Evolutionary conservation across 2,329 filamentous ascomycete species (phyloP).

Genomic region (Periconia digitata): DNA sequence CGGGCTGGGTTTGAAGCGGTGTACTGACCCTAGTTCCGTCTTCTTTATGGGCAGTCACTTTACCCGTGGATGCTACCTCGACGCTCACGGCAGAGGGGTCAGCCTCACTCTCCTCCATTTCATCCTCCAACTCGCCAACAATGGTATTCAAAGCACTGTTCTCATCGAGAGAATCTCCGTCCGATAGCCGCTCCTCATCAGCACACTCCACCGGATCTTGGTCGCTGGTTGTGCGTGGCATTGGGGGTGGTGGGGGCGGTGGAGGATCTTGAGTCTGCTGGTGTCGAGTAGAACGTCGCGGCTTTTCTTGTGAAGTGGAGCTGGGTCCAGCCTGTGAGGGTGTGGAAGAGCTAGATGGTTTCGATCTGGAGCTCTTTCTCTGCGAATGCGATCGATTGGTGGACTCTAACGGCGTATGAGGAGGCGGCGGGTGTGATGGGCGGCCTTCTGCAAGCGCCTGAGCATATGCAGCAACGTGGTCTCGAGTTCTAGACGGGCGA

Average conservation of each 20-base stretch:
- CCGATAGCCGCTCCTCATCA: slow-evolving; percentile 82
- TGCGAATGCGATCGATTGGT: slow-evolving; percentile 26
- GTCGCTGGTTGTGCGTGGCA: slow-evolving; percentile 30
- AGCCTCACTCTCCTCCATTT: slow-evolving; percentile 71
- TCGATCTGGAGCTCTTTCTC: slow-evolving; percentile 35
- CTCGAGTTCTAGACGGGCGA: slow-evolving; percentile 60
- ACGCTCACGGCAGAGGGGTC: slow-evolving; percentile 89
- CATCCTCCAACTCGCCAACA: slow-evolving; percentile 86
- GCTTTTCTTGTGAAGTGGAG: slow-evolving; percentile 59
- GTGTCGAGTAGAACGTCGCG: slow-evolving; percentile 66
- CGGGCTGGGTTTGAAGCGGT: slow-evolving; percentile 62
- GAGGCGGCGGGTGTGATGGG: slow-evolving; percentile 33
- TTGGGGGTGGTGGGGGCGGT: slow-evolving; percentile 53
- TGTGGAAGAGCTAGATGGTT: slow-evolving; percentile 38
- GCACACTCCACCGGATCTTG: slow-evolving; percentile 80
- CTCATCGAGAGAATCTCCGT: slow-evolving; percentile 70
- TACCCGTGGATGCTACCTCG: slow-evolving; percentile 82
- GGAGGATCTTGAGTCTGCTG: slow-evolving; percentile 52
- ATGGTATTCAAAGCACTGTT: slow-evolving; percentile 73
- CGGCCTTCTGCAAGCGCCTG: slow-evolving; percentile 62
- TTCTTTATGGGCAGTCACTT: slow-evolving; percentile 87
- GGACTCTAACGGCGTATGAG: slow-evolving; percentile 37
- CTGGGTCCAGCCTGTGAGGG: slow-evolving; percentile 49
- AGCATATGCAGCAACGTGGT: slow-evolving; percentile 73
- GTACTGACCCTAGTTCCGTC: slow-evolving; percentile 86